A percentile compares a stretch with the other conserved stretches of the same genome.
phyloP scores from a whole-genome alignment of 306 rosid genomes.

The Dryas alaskensis region DNA sequence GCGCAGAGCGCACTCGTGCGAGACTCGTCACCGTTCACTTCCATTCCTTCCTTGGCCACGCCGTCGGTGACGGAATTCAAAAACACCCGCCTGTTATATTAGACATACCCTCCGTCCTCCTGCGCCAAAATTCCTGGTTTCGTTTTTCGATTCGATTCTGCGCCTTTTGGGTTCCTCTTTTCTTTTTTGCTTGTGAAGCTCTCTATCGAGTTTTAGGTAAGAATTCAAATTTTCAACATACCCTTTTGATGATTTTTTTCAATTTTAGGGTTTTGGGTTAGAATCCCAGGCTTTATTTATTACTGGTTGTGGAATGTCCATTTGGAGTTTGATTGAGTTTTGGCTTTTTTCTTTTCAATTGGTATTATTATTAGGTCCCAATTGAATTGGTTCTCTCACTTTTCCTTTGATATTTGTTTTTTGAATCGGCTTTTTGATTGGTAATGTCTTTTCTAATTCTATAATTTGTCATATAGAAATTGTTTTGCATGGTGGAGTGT shows the following conservation, averaged over 20 bases:
- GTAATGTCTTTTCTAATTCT: conserved; percentile 6
- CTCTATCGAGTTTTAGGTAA: conserved; percentile 33
- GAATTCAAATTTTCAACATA: conserved; percentile 37
- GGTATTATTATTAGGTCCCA: neutral
- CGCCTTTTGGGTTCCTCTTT: conserved; percentile 20
- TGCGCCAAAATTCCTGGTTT: conserved; percentile 20
- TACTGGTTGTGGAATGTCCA: conserved; percentile 15
- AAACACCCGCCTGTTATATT: conserved; percentile 36
- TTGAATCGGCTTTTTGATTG: conserved; percentile 20
- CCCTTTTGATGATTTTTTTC: conserved; percentile 13
- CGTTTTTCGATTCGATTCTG: conserved; percentile 39
- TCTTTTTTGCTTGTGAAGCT: neutral
- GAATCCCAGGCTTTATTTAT: conserved; percentile 12
- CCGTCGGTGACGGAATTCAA: conserved; percentile 71
- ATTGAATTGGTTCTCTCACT: conserved; percentile 23
- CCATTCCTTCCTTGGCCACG: conserved; percentile 13
- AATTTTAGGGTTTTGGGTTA: neutral
- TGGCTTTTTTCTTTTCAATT: neutral
- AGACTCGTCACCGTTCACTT: conserved; percentile 42
- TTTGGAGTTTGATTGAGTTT: conserved; percentile 11
- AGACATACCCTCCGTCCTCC: conserved; percentile 3
- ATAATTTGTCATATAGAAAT: conserved; percentile 4
- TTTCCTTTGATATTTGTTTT: conserved; percentile 7
- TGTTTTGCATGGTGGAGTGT: conserved; percentile 19
- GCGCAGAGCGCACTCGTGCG: conserved; percentile 30